phyloP scores from a whole-genome alignment of 495 filamentous ascomycete species.

The Parathielavia appendiculata region DNA sequence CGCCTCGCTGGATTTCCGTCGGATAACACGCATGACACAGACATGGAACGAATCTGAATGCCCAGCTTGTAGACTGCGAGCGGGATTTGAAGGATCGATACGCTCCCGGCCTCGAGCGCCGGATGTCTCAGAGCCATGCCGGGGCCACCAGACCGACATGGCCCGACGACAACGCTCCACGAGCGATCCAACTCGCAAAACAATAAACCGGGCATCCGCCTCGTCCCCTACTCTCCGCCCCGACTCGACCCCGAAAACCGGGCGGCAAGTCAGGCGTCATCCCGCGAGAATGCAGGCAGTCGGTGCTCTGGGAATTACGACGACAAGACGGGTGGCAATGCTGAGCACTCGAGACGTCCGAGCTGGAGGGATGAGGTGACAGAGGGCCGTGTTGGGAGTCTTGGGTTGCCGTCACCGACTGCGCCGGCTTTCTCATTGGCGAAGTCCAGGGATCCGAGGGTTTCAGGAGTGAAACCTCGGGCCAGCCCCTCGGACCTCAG shows the following conservation, averaged over 20 bases:
- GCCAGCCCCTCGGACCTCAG: slow-evolving; percentile 32
- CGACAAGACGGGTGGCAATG: slow-evolving; percentile 18
- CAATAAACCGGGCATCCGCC: slow-evolving; percentile 47
- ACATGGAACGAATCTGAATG: slow-evolving; percentile 33
- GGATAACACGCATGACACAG: slow-evolving; percentile 28
- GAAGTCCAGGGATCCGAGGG: slow-evolving; percentile 35
- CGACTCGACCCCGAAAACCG: slow-evolving; percentile 33
- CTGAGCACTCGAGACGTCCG: slow-evolving; percentile 15
- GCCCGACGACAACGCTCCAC: slow-evolving; percentile 45
- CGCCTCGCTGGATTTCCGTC: slow-evolving; percentile 6
- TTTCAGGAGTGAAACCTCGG: slow-evolving; percentile 46
- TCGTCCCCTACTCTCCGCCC: slow-evolving; percentile 52
- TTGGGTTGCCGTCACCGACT: slow-evolving; percentile 36
- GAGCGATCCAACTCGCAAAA: slow-evolving; percentile 52
- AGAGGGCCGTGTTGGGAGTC: slow-evolving; percentile 14
- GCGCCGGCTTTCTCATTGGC: slow-evolving; percentile 37
- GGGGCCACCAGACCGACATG: slow-evolving; percentile 33
- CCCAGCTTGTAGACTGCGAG: slow-evolving; percentile 24
- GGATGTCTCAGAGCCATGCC: slow-evolving; percentile 34
- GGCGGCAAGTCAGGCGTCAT: slow-evolving; percentile 32
- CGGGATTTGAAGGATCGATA: slow-evolving; percentile 24
- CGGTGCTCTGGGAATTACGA: slow-evolving; percentile 25
- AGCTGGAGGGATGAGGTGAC: slow-evolving; percentile 17
- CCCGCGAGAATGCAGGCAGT: slow-evolving; percentile 19
- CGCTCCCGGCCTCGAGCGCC: slow-evolving; percentile 29